A percentile compares a stretch with the other conserved stretches of the same genome.
phyloP scores from a whole-genome alignment of 1,284 basidiomycete species.

The Lignosus rhinocerotis region DNA sequence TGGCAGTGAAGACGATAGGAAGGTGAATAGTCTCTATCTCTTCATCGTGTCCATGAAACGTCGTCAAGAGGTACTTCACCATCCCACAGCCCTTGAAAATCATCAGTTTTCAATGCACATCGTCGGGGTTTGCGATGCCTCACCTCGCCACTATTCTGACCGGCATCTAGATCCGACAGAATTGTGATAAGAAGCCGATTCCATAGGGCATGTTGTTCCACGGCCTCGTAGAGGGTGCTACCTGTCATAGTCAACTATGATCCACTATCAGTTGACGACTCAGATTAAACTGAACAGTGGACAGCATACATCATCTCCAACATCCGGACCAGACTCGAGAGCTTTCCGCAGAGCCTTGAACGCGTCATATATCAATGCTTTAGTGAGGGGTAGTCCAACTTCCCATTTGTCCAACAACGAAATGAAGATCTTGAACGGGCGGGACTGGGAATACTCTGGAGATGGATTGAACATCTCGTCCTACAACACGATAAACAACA shows the following conservation, averaged over 20 bases:
- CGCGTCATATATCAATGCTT: conserved; percentile 77
- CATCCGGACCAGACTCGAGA: conserved; percentile 49
- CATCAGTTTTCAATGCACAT: not conserved
- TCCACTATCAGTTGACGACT: not conserved
- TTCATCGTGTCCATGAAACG: conserved; percentile 77
- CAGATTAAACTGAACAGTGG: not conserved
- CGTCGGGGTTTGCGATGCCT: not conserved
- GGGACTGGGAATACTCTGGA: conserved; percentile 71
- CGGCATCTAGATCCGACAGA: conserved; percentile 50
- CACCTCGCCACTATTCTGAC: conserved; percentile 50
- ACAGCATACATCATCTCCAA: conserved; percentile 60
- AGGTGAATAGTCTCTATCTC: conserved; percentile 81
- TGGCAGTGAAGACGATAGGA: conserved; percentile 70
- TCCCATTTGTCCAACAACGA: conserved; percentile 97
- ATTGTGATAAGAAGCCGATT: conserved; percentile 66
- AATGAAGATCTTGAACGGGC: conserved; percentile 95
- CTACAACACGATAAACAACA: conserved; percentile 34
- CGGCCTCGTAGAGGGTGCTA: conserved; percentile 87
- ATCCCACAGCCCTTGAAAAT: conserved; percentile 58
- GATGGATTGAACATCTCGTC: conserved; percentile 75
- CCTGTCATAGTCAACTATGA: conserved; percentile 79
- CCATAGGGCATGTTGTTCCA: conserved; percentile 91
- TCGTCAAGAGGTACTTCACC: conserved; percentile 67
- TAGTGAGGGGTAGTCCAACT: conserved; percentile 83
- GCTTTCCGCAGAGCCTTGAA: conserved; percentile 71